Evolutionary conservation across 106 monocot species (phyloP).

Genomic region (Phalaenopsis aphrodite): DNA sequence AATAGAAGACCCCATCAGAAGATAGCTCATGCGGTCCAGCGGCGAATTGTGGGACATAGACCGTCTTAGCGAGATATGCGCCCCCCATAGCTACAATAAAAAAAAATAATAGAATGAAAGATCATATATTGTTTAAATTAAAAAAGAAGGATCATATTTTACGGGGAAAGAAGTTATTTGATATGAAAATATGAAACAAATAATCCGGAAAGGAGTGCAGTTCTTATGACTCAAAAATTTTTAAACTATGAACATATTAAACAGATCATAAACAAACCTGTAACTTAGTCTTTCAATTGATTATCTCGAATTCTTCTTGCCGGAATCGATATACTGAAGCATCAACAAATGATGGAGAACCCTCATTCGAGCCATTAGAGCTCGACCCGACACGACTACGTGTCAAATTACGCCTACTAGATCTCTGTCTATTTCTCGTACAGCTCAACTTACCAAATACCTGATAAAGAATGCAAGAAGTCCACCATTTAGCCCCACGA

Average conservation of each 20-base stretch:
- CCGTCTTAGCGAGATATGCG: background rate
- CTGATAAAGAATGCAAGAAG: slow-evolving; percentile 32
- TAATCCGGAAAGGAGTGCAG: background rate
- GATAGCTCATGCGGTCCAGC: background rate
- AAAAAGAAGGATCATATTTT: background rate
- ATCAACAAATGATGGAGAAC: slow-evolving; percentile 16
- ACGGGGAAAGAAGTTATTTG: background rate
- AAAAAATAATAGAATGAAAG: background rate
- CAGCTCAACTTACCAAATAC: slow-evolving; percentile 25
- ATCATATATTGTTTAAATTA: background rate
- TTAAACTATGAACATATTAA: background rate
- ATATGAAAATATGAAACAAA: background rate
- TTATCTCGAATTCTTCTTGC: slow-evolving; percentile 15
- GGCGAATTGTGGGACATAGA: background rate
- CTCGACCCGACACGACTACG: background rate
- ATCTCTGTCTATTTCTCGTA: slow-evolving; percentile 23
- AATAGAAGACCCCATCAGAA: background rate
- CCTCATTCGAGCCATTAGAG: slow-evolving; percentile 17
- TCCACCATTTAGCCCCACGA: slow-evolving; percentile 35
- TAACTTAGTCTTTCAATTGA: background rate
- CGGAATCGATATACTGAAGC: slow-evolving; percentile 11
- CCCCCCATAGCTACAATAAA: background rate
- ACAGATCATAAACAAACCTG: background rate
- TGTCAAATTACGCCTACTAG: slow-evolving; percentile 13
- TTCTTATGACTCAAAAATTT: background rate